Base-by-base conservation (phyloP, 1,284 basidiomycete species). In the Earliella scabrosa region DNA sequence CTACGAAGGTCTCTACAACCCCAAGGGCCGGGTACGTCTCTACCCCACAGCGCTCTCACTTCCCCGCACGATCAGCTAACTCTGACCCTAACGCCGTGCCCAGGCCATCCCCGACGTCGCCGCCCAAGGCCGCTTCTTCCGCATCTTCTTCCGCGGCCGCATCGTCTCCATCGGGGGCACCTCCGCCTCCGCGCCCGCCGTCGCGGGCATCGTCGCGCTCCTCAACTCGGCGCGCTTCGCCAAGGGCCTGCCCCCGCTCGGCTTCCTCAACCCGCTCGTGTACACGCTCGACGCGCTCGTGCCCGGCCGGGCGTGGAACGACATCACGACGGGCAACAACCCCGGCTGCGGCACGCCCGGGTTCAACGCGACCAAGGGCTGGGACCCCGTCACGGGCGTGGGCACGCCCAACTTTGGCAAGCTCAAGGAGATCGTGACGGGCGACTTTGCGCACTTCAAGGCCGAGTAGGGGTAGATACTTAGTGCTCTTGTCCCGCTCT, bases 1-100 rank as follows among this genome's bases (percentile, higher is more conserved):
- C 0, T 87, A 83, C 61, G 60, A 73, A 16, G 86, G 84, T 16
- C 73, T 87, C 8, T 88, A 77, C 69, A 88, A 87, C 61, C 68
- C 73, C 80, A 83, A 60, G 65, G 79, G 74, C 20, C 35, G 46
- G 35, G 40, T 32, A 51, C 23, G 54, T 48, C 39, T 13, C 41
- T 18, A 21, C 14, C 9, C 13, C 29, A 14, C 16, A 13, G 11
- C 9, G 23, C 39, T 29, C 18, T 4, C 1, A 23, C 31, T 20
- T 18, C 13, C 7, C 21, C 14, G 8, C 24, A 9, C 40, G 6
- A 31, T 18, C 13, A 35, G 32, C 20, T 32, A 38, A 7, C 47
- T 27, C 47, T 16, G 46, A 29, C 34, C 8, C 21, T 13, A 21
- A 7, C 26, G 9, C n/a, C 11, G 4, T 31, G 34, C 23, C n/a